Percentiles rank a stretch among this genome's conserved stretches.
Conservation (phyloP, 2,329 filamentous ascomycete species). For the Aureobasidium namibiae region DNA sequence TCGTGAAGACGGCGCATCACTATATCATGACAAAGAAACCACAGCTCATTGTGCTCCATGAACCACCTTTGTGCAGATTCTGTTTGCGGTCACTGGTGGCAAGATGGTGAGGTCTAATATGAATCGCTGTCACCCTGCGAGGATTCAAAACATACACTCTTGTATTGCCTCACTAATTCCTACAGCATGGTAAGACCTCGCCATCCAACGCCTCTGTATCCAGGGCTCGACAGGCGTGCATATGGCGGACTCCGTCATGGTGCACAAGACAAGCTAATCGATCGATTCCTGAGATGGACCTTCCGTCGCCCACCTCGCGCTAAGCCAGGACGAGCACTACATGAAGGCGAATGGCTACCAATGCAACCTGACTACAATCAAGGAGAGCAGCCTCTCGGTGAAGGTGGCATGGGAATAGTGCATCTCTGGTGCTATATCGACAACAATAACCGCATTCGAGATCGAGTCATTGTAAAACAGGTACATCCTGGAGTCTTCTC, state of each 20-base stretch:
- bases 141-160: background rate
- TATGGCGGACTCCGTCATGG: background rate
- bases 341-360: background rate
- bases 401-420: background rate
- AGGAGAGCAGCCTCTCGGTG: background rate
- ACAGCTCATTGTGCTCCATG: background rate
- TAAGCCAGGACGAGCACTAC: background rate
- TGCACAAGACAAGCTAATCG: background rate
- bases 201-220: background rate
- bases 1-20: background rate
- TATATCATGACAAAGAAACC: background rate
- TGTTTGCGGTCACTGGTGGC: background rate
- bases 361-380: background rate
- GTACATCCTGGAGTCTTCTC: background rate
- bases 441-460: background rate
- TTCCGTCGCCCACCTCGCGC: background rate
- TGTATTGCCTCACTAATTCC: background rate
- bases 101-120: background rate
- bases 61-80: background rate
- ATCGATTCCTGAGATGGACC: background rate
- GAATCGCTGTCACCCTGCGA: background rate
- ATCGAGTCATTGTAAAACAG: background rate
- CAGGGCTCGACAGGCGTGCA: background rate
- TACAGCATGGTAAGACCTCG: background rate
- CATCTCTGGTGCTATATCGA: background rate